Evolutionary conservation across 345 rosid species (phyloP).

Genomic region (Cardiospermum halicacabum): DNA sequence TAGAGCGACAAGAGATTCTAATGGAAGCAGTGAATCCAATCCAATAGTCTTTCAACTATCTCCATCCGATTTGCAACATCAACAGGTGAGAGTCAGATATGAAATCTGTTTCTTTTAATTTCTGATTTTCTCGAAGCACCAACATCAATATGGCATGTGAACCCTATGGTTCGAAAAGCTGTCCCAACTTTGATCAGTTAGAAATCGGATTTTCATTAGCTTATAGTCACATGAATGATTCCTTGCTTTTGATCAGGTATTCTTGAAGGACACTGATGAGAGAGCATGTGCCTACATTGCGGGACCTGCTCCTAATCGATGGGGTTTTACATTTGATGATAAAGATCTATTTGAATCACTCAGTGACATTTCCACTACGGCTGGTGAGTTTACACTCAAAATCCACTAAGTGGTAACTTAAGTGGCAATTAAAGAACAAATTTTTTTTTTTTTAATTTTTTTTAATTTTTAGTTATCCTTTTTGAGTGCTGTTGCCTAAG

Average conservation of each 20-base stretch:
- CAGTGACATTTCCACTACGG: conserved; percentile 34
- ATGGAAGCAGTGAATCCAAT: conserved; percentile 29
- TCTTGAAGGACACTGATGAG: conserved; percentile 97
- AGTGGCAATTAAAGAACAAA: background rate
- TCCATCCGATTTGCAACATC: conserved; percentile 67
- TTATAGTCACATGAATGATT: background rate
- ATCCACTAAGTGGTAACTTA: background rate
- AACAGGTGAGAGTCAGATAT: conserved; percentile 56
- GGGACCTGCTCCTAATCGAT: conserved; percentile 99
- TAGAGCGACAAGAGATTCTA: conserved; percentile 46
- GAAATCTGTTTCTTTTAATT: conserved; percentile 10
- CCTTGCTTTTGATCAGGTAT: conserved; percentile 50
- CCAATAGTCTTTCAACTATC: conserved; percentile 71
- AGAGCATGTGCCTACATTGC: conserved; percentile 99
- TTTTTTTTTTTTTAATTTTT: no score
- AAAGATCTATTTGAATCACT: conserved; percentile 68
- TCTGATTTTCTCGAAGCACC: background rate
- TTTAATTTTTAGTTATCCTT: no score
- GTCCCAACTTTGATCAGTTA: conserved; percentile 10
- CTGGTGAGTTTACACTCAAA: conserved; percentile 44
- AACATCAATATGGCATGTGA: background rate
- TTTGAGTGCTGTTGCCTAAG: background rate
- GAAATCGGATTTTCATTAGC: no score
- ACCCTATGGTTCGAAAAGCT: background rate
- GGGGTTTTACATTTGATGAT: conserved; percentile 92